Base-by-base conservation (phyloP, 2,329 filamentous ascomycete species). In the Onygena corvina region DNA sequence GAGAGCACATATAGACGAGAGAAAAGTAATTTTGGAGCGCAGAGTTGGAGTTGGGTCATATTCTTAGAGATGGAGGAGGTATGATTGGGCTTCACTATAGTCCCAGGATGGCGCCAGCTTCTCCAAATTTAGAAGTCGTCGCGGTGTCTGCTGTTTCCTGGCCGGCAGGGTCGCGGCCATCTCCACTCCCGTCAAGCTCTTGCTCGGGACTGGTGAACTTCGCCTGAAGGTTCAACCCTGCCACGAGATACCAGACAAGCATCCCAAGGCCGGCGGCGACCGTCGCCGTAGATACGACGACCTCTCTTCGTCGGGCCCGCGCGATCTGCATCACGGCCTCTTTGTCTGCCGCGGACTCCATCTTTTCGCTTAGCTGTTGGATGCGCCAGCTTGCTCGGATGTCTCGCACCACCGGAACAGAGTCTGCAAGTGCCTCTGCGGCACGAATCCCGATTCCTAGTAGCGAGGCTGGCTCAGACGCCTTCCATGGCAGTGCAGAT, bases 351-450 rank as follows among this genome's bases (percentile, higher is more conserved):
- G 54, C 59, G 11, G 57, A 55, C 11, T 59, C 56, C 5, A 55
- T 49, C 1, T 60, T 56, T 53, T 62, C 54, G 2, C 59, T 60
- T 1, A 57, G 58, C 51, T 64, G 56, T 58, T 55, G 72, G 55
- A 61, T 60, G 53, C 57, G 67, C 56, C 58, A 66, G 59, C 58
- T 64, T 50, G 58, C 54, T 44, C 66, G 65, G 8, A 68, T 57
- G 29, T 63, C 63, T 33, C 59, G 59, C 52, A 64, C 46, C 45
- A 69, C 61, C 1, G 67, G 67, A 2, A 62, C 65, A 5, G 61
- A 57, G 47, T 69, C 67, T 3, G 61, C 61, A 25, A 66, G 50
- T 2, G 61, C 63, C 48, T 61, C 60, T 49, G 65, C 54, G 4
- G 68, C 57, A 0, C 64, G 64, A n/a, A 47, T 54, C 12, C 65